Evolutionary conservation across 257 asterid species (phyloP), one percentile per base, ranked within the genome.

Genomic region (Salvia hispanica): DNA sequence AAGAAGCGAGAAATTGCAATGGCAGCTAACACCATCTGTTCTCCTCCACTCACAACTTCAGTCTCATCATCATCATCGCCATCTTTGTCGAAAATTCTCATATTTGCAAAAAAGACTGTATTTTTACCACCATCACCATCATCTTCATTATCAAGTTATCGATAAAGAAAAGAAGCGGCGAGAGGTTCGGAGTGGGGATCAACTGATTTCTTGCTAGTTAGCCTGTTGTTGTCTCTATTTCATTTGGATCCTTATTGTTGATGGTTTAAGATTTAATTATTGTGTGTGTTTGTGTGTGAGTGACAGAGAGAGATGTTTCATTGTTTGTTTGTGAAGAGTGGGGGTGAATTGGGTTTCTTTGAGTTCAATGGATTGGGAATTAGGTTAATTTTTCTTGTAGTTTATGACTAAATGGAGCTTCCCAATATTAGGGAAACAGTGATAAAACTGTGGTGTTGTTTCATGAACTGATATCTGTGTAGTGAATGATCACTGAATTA

Each of bases 21-120:
- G 89, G 89, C 87, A 54, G 64, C 85, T 51, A 75, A 81, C 51
- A 66, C 78, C 74, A 58, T 81, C 70, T 71, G 74, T 55, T 57
- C 76, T 64, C 67, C 81, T 39, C 81, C 80, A 68, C 78, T 77
- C 75, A 61, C 84, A 58, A 47, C 82, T 62, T 76, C 79, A 4
- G n/a, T n/a, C n/a, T n/a, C n/a, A n/a, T n/a, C n/a, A n/a, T n/a
- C n/a, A n/a, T n/a, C n/a, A n/a, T n/a, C n/a, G n/a, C 45, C 81
- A 10, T 64, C 78, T 45, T 79, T 78, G 12, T 61, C 80, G 47
- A 72, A 47, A 65, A 37, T 7, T 45, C 56, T 58, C 0, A 53
- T 63, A 48, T 62, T 77, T 14, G 36, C 81, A 12, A 72, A 37
- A 74, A 81, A 68, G 40, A 63, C 76, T 9, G 11, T 46, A 0